These are phyloP conservation scores for Boletus insuetus DNA, from an alignment of 768 basidiomycete genomes.

Conservation along the genomic window DNA sequence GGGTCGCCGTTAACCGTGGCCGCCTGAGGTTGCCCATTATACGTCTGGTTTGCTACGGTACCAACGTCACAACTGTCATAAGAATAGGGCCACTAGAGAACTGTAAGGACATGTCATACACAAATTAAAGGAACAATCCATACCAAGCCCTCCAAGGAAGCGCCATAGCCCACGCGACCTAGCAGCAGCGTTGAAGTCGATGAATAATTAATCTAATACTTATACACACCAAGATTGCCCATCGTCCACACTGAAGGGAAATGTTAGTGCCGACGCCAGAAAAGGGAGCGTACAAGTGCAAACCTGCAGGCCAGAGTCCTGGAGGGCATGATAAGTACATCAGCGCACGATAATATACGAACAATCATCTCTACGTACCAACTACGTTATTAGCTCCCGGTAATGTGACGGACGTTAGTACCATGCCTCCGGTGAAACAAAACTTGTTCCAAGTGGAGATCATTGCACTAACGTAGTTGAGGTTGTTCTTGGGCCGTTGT, in stretches of 20 bases:
- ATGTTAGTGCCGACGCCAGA: constrained; percentile 11
- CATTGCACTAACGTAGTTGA: constrained; percentile 73
- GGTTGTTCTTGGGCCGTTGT: constrained; percentile 61
- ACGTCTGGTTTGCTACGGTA: constrained; percentile 81
- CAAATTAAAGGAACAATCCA: constrained; percentile 15
- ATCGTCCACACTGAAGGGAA: constrained; percentile 57
- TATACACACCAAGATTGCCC: constrained; percentile 66
- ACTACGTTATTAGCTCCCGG: constrained; percentile 62
- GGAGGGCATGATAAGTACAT: constrained; percentile 5
- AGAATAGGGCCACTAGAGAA: constrained; percentile 70
- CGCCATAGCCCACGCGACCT: constrained; percentile 88
- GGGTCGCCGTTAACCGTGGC: constrained; percentile 63
- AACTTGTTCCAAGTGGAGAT: constrained; percentile 84
- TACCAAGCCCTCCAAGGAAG: constrained; percentile 80
- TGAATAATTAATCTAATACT: neutral
- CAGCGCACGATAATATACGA: neutral
- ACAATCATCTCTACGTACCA: constrained; percentile 25
- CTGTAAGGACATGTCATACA: constrained; percentile 1
- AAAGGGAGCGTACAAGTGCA: neutral
- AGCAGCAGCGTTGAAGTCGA: neutral
- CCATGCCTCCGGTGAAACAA: constrained; percentile 87
- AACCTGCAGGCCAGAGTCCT: constrained; percentile 72
- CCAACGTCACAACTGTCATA: constrained; percentile 92
- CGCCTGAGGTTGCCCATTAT: constrained; percentile 58
- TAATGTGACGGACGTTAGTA: constrained; percentile 65